Base-by-base conservation (phyloP, 2,329 filamentous ascomycete species). In the Penicillium decumbens region DNA sequence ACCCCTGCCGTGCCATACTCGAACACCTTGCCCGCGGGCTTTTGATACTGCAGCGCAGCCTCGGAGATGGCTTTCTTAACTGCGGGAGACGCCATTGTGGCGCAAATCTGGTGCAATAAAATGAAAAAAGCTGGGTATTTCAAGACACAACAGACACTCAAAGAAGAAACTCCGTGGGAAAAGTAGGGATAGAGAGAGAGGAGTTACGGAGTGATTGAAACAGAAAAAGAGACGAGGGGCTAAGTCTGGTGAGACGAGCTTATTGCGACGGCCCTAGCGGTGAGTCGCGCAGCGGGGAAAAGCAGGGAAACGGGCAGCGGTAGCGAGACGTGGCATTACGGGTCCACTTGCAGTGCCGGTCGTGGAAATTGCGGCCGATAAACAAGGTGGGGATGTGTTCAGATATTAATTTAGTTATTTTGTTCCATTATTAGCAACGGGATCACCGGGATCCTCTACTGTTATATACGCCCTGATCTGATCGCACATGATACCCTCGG, bases 1-100 rank as follows among this genome's bases (percentile, higher is more conserved):
- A 83, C 80, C 51, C 80, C 80, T 51, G 80, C 80, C 52, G 80
- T 83, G 58, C 80, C 80, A 74, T 83, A 83, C 53, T 77, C 72
- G 64, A 81, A 83, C 47, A 75, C 72, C 60, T 66, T 72, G 49
- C 73, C 75, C 43, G 72, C 67, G 9, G 75, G 75, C 65, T 78
- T 78, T 18, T 69, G 67, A 61, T 78, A 78, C 52, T 74, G 73
- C 48, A 68, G 65, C 37, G 75, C 76, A 45, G 74, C 75, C 54
- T 75, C 67, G 43, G 69, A 60, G 62, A 80, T 75, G 43, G 72
- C 71, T 59, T 74, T 64, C 48, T 72, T 70, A 38, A 74, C 56
- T 56, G 63, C 67, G 48, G 67, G 63, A 54, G 71, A 72, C 57
- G 70, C 71, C 71, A 73, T 73, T 63, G 61, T 61, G 65, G 66